These are phyloP conservation scores for Aspergillus alliaceus DNA, from an alignment of 2,329 filamentous ascomycete species.

Conservation along the genomic window DNA sequence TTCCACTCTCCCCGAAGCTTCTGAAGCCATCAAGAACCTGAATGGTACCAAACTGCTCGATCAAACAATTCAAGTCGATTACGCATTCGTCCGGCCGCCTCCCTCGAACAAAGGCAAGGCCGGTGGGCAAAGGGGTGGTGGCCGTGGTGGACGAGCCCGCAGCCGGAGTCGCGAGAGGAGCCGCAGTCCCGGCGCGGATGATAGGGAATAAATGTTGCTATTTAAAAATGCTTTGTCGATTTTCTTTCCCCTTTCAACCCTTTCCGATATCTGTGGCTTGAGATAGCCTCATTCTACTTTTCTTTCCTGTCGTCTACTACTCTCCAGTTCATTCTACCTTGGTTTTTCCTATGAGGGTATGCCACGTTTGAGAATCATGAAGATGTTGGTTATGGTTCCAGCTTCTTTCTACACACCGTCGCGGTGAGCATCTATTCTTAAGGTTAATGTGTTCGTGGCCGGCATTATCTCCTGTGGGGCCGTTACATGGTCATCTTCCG, in stretches of 20 bases:
- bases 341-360: not conserved
- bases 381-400: not conserved
- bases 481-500: conserved; percentile 2
- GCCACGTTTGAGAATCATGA: not conserved
- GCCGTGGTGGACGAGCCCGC: conserved; percentile 38
- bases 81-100: conserved; percentile 65
- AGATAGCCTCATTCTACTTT: not conserved
- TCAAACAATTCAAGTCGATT: conserved; percentile 65
- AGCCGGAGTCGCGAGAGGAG: conserved; percentile 48
- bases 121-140: conserved; percentile 42
- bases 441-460: conserved; percentile 18
- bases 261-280: conserved; percentile 3
- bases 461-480: conserved; percentile 18
- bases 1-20: conserved; percentile 62
- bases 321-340: not conserved
- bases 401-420: not conserved
- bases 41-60: conserved; percentile 63
- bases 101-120: conserved; percentile 46
- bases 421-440: not conserved
- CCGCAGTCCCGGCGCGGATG: conserved; percentile 45
- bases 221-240: not conserved
- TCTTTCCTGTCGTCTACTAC: conserved; percentile 4
- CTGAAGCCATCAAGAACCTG: conserved; percentile 61
- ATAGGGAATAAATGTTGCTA: conserved; percentile 29
- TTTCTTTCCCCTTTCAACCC: not conserved